phyloP scores from a whole-genome alignment of 345 rosid species.

The Eucalyptus curtisii region DNA sequence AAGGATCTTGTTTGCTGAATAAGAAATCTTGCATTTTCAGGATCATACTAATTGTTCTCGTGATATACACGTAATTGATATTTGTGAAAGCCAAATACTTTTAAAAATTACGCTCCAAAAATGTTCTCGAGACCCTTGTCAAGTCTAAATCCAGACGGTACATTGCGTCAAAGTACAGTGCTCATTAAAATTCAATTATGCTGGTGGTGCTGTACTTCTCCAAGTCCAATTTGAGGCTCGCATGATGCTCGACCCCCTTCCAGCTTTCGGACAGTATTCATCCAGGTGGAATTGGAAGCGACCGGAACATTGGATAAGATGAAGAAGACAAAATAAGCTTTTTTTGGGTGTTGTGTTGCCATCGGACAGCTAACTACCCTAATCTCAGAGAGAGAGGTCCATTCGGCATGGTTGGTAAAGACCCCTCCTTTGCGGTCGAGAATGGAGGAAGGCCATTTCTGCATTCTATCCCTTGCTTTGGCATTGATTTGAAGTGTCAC shows the following conservation, averaged over 20 bases:
- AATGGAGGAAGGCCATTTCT: not conserved
- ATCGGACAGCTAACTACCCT: not conserved
- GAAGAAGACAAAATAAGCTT: not conserved
- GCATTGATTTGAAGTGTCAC: not conserved
- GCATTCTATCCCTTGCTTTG: not conserved
- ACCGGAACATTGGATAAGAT: not conserved
- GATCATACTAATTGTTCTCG: not conserved
- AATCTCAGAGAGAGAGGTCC: not conserved
- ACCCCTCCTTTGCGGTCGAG: not conserved
- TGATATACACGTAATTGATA: not conserved
- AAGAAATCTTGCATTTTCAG: not conserved
- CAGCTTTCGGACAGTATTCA: not conserved
- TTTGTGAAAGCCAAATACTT: not conserved
- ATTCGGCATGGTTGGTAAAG: not conserved
- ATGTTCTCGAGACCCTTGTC: not conserved
- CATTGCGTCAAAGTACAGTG: not conserved
- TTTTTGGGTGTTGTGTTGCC: not conserved
- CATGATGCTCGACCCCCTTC: not conserved
- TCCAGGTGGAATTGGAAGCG: not conserved
- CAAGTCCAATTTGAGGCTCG: not conserved
- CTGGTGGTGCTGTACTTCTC: not conserved
- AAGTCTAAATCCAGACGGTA: not conserved
- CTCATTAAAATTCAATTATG: not conserved
- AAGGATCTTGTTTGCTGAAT: not conserved
- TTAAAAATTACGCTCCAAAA: not conserved